Percentiles rank a stretch among this genome's conserved stretches.
phyloP scores from a whole-genome alignment of 176 grass and related monocot species.

The barley (Hordeum vulgare) region MorexV3_pseudomolecules_assembly NC_058524.1:26302588-26303087 shows the following conservation, averaged over 20 bases:
- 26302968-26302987: background rate
- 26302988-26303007: too few species aligned
- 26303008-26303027: background rate
- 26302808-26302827: background rate
- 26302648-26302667: conserved; percentile 47
- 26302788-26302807: background rate
- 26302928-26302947: too few species aligned
- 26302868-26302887: background rate
- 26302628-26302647: conserved; percentile 46
- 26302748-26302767: background rate
- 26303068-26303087: too few species aligned
- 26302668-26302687: conserved; percentile 49
- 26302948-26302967: too few species aligned
- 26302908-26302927: background rate
- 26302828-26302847: background rate
- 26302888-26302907: background rate
- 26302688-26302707: conserved; percentile 70
- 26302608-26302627: background rate
- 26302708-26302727: conserved; percentile 66
- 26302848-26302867: background rate
- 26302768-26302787: too few species aligned
- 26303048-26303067: too few species aligned
- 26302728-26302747: conserved; percentile 42
- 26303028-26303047: background rate
- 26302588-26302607: conserved; percentile 7